Evolutionary conservation across 2,329 filamentous ascomycete species (phyloP).

Genomic region (Stemphylium vesicarium): DNA sequence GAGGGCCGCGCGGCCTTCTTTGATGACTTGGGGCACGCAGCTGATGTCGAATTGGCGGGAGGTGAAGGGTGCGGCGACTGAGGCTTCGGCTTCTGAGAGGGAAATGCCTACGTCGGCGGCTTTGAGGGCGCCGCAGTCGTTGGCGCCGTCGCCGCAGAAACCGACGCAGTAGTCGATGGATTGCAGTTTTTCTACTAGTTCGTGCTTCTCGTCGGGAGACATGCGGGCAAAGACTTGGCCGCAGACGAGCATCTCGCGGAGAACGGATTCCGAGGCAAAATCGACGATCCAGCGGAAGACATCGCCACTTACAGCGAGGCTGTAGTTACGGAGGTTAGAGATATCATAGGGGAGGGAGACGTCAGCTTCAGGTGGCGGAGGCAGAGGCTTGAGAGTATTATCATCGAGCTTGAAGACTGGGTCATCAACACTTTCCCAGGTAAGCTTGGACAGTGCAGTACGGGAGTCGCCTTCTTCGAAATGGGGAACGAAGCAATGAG

Average conservation of each 20-base stretch:
- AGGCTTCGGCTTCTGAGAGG: constrained; percentile 94
- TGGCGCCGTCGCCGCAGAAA: constrained; percentile 96
- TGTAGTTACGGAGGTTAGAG: constrained; percentile 81
- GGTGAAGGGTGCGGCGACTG: constrained; percentile 97
- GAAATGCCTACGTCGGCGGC: constrained; percentile 98
- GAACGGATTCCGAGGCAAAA: constrained; percentile 79
- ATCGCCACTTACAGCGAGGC: constrained; percentile 87
- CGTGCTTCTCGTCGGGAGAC: constrained; percentile 98
- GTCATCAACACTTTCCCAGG: constrained; percentile 97
- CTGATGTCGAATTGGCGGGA: constrained; percentile 95
- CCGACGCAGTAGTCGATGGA: constrained; percentile 94
- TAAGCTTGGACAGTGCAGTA: constrained; percentile 74
- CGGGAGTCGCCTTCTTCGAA: constrained; percentile 80
- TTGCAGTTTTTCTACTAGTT: constrained; percentile 95
- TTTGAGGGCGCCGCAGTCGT: constrained; percentile 96
- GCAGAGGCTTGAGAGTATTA: constrained; percentile 78
- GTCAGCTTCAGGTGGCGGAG: constrained; percentile 74
- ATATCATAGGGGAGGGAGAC: constrained; percentile 86
- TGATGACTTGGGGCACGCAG: constrained; percentile 90
- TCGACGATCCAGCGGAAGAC: constrained; percentile 97
- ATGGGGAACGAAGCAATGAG: constrained; percentile 91
- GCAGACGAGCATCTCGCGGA: constrained; percentile 85
- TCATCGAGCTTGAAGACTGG: constrained; percentile 77
- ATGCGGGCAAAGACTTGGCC: constrained; percentile 97
- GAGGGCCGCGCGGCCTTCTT: constrained; percentile 89